These are phyloP conservation scores for Epithele typhae DNA, from an alignment of 768 basidiomycete genomes.

Conservation along the genomic window DNA sequence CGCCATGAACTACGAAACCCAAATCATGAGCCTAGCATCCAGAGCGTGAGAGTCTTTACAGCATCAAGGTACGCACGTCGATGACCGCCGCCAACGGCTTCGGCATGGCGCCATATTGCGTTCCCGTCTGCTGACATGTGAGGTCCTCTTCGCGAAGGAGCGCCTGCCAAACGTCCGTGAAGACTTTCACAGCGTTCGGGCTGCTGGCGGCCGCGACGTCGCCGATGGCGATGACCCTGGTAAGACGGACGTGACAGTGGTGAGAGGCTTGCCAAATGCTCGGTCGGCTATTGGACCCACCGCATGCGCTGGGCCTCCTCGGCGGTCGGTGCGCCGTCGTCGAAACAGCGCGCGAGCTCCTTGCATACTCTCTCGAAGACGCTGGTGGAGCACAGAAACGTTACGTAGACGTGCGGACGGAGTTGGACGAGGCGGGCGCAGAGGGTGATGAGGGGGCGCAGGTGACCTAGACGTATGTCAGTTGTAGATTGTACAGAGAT, in stretches of 20 bases:
- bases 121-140: conserved; percentile 3
- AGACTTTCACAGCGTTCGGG: background rate
- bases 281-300: too few relatives aligned
- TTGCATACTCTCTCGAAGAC: background rate
- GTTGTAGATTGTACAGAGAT: too few relatives aligned
- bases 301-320: conserved; percentile 1
- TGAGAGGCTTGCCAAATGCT: too few relatives aligned
- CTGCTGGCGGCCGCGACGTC: too few relatives aligned
- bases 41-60: background rate
- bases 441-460: conserved; percentile 11
- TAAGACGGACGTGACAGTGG: too few relatives aligned
- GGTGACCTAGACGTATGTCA: conserved; percentile 10
- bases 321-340: background rate
- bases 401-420: background rate
- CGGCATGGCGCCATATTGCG: background rate
- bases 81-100: conserved; percentile 12
- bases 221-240: too few relatives aligned
- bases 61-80: conserved; percentile 11
- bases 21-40: too few relatives aligned
- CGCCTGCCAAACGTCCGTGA: background rate
- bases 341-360: conserved; percentile 9
- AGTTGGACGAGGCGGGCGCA: background rate
- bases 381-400: background rate
- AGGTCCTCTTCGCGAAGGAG: background rate
- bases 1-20: conserved; percentile 10